A percentile compares a stretch with the other conserved stretches of the same genome.
Evolutionary conservation across 192 early-diverging fungal species (phyloP).

Genomic region (Diversispora eburnea): DNA sequence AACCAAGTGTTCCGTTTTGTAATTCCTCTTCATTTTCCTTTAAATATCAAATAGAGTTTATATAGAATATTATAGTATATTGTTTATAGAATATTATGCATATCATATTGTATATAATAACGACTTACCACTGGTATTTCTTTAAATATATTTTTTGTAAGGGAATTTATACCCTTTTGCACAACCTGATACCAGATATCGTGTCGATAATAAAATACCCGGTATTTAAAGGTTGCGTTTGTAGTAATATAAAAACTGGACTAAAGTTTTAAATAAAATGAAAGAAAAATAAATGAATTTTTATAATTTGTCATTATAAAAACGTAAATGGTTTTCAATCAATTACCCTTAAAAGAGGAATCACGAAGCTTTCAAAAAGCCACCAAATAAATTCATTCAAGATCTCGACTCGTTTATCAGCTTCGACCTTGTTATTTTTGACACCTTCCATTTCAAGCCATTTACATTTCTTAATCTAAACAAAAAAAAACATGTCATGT

Average conservation of each 20-base stretch:
- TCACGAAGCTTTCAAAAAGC: constrained; percentile 2
- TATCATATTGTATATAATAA: no score
- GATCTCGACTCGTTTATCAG: not conserved
- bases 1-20: not conserved
- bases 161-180: not conserved
- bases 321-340: no score
- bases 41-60: no score
- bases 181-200: not conserved
- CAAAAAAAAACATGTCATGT: not conserved
- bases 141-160: not conserved
- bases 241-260: not conserved
- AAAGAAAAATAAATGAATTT: not conserved
- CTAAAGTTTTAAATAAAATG: not conserved
- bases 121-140: not conserved
- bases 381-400: constrained; percentile 23
- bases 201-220: constrained; percentile 11
- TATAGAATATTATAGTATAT: no score
- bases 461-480: constrained; percentile 10
- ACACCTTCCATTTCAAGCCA: not conserved
- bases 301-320: not conserved
- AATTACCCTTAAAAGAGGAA: constrained; percentile 1
- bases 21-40: not conserved
- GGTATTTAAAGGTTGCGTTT: not conserved
- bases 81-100: no score
- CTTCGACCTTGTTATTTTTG: not conserved